Evolutionary conservation across 2,329 filamentous ascomycete genomes (phyloP), one percentile per base, ranked within the genome.

Genomic region (Cytospora leucostoma): DNA sequence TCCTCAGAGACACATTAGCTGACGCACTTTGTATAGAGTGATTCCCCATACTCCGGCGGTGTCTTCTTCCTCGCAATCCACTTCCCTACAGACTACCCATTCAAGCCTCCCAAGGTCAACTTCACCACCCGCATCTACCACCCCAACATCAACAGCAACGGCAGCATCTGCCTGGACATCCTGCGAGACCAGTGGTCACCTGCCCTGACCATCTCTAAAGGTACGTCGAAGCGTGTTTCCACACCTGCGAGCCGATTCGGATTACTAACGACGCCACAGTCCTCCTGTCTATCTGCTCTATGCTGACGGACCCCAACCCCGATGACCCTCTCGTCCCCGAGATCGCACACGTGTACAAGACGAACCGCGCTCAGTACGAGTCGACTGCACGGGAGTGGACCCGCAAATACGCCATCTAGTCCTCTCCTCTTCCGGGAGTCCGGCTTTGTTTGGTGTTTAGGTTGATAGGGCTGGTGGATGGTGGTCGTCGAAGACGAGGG

Each of bases 91-190:
- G 95, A 99, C 85, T 99, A 99, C 81, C 95, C 95, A 50, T 99
- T 99, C 87, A 99, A 99, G 90, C 95, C 95, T 68, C 95, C 95
- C 72, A 99, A 99, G 88, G 93, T 99, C 81, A 97, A 97, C 90
- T 99, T 99, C 87, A 98, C 93, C 73, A 99, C 95, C 69, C 91
- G 94, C 76, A 98, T 99, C 84, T 99, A 99, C 79, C 95, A 99
- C 83, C 95, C 95, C 74, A 99, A 99, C 83, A 99, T 99, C 92
- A 99, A 99, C 88, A 96, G 92, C 71, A 98, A 98, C 79, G 95
- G 95, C 79, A 97, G 93, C 80, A 99, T 99, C 80, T 99, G 95
- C 79, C 82, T 99, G 77, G 95, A 99, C 76, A 99, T 99, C 75
- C 84, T 99, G 75, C 89, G 95, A 83, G 95, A 99, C 79, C 95